A percentile compares a stretch with the other conserved stretches of the same genome.
phyloP scores from a whole-genome alignment of 768 basidiomycete genomes.

The Macrolepiota fuliginosa region DNA sequence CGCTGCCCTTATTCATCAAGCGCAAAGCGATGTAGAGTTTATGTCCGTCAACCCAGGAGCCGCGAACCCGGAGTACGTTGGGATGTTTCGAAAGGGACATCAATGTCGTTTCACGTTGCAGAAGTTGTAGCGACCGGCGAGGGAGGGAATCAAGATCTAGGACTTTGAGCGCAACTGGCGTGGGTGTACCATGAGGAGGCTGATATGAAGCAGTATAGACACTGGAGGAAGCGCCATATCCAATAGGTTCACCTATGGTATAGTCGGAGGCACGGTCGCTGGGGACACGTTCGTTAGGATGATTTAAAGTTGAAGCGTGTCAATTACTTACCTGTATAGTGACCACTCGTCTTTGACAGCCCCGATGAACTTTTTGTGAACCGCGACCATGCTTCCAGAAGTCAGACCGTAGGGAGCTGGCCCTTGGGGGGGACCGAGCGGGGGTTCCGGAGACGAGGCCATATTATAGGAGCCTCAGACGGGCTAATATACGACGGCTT shows the following conservation, averaged over 20 bases:
- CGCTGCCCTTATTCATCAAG: constrained; percentile 87
- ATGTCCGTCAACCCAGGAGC: constrained; percentile 84
- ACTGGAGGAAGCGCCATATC: constrained; percentile 89
- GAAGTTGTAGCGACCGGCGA: constrained; percentile 63
- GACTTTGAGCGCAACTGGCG: constrained; percentile 84
- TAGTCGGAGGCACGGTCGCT: constrained; percentile 76
- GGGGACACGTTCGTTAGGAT: constrained; percentile 14
- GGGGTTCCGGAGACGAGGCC: neutral
- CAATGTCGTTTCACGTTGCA: constrained; percentile 83
- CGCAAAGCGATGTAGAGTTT: constrained; percentile 85
- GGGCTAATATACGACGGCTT: neutral
- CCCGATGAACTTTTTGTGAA: constrained; percentile 55
- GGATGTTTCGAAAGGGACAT: constrained; percentile 93
- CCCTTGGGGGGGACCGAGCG: neutral
- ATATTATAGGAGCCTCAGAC: neutral
- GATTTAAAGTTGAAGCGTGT: neutral
- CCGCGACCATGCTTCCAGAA: constrained; percentile 16
- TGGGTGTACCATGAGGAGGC: constrained; percentile 27
- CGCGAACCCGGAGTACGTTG: constrained; percentile 90
- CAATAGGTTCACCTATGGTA: constrained; percentile 72
- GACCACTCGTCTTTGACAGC: constrained; percentile 85
- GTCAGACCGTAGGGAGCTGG: neutral
- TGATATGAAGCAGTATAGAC: constrained; percentile 79
- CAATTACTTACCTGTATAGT: constrained; percentile 60
- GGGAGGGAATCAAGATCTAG: constrained; percentile 82